A percentile compares a stretch with the other conserved stretches of the same genome.
Conservation (phyloP, 2,329 filamentous ascomycete genomes). For the Talaromyces islandicus region DNA sequence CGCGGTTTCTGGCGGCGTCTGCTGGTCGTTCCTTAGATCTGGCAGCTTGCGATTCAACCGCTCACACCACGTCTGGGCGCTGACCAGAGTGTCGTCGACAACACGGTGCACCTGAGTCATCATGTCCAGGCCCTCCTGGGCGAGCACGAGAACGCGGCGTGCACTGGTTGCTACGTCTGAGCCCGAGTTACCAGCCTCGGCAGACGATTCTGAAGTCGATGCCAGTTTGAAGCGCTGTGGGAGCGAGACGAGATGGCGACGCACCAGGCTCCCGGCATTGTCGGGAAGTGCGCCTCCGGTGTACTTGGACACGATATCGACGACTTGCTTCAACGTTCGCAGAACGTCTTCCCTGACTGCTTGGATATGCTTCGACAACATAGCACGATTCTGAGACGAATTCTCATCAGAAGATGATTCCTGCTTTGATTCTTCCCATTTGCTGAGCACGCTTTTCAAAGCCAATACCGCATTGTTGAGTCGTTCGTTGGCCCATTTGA, state of each 20-base stretch:
- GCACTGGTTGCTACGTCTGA: conserved; percentile 53
- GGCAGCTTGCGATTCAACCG: conserved; percentile 55
- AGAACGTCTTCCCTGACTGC: conserved; percentile 13
- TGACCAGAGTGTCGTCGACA: conserved; percentile 80
- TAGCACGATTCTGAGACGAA: conserved; percentile 39
- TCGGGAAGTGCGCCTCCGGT: conserved; percentile 87
- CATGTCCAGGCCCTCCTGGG: conserved; percentile 88
- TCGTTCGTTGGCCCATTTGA: conserved; percentile 75
- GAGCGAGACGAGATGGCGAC: conserved; percentile 74
- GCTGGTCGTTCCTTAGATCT: conserved; percentile 21
- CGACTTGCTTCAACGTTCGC: conserved; percentile 62
- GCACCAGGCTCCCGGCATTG: conserved; percentile 77
- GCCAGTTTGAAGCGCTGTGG: conserved; percentile 77
- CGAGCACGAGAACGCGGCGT: conserved; percentile 75
- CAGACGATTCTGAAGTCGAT: conserved; percentile 42
- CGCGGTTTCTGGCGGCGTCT: conserved; percentile 14
- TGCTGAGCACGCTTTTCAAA: conserved; percentile 68
- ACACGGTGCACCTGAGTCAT: conserved; percentile 85
- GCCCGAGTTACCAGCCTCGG: conserved; percentile 26
- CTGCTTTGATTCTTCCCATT: conserved; percentile 61
- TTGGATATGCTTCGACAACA: conserved; percentile 40
- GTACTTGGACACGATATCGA: conserved; percentile 80
- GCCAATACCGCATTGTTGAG: conserved; percentile 69
- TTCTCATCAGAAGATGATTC: conserved; percentile 17
- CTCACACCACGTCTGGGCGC: conserved; percentile 88